Base-by-base conservation (phyloP, 2,329 filamentous ascomycete species). In the Fusarium tjaetaba region DNA sequence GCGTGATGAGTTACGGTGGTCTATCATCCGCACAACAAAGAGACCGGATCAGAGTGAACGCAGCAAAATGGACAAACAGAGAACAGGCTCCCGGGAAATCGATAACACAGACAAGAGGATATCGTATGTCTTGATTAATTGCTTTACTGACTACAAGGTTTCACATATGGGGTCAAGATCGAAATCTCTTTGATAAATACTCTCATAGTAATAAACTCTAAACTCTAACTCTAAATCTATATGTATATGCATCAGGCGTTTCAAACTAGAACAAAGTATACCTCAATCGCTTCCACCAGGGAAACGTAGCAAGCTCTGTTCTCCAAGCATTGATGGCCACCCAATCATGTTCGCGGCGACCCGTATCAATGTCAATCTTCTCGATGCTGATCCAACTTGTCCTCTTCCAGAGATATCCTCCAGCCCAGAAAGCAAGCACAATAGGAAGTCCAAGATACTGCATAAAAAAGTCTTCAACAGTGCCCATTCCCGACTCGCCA, bases 351-450 rank as follows among this genome's bases (percentile, higher is more conserved):
- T 89, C 87, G 65, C 91, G 86, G 53, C 90, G 87, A 63, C 91
- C 91, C 28, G 86, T 87, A 78, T 93, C 91, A 57, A 93, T 85
- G 73, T 93, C 91, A 69, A 93, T 92, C 74, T 93, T 82, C 28
- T 84, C 81, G 5, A 88, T 81, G 34, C 79, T 85, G 62, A 91
- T 84, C 88, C 89, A 93, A 16, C 87, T 86, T 34, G 84, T 81
- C 56, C 89, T 84, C 85, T 93, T 93, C 91, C 91, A 93, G 65
- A 89, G 32, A 77, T 87, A 92, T 13, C 90, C 89, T 65, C 79
- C 78, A 28, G 83, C 68, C 86, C 88, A 90, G 80, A 90, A 90
- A 57, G 83, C 67, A 7, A 89, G 71, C 52, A 89, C 85, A 45
- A 89, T 85, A 22, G 87, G 87, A 0, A 88, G 70, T 18, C 87